These are phyloP conservation scores for Medicago lupulina DNA, from an alignment of 306 rosid species.

Conservation along the genomic window DNA sequence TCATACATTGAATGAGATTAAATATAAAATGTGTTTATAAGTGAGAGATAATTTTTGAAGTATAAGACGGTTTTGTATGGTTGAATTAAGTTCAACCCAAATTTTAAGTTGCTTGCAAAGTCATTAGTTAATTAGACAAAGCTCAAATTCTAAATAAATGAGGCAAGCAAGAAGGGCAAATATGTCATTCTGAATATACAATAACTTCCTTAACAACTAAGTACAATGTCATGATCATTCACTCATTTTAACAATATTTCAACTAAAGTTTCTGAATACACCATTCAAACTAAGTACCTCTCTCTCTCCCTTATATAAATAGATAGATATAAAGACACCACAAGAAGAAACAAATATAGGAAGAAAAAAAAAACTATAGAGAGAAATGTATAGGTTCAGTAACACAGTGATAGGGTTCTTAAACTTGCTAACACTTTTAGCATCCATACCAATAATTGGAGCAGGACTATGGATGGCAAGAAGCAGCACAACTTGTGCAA, in stretches of 20 bases:
- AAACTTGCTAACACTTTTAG: constrained; percentile 81
- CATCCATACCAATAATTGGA: constrained; percentile 93
- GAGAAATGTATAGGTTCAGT: constrained; percentile 77
- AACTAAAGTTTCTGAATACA: constrained; percentile 42
- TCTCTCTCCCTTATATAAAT: constrained; percentile 38
- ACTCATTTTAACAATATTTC: constrained; percentile 38
- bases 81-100: too few species aligned
- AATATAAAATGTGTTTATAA: too few species aligned
- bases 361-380: neutral
- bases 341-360: constrained; percentile 12
- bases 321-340: constrained; percentile 40
- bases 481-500: constrained; percentile 82
- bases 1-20: neutral
- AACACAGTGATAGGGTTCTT: constrained; percentile 92
- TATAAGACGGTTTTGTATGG: neutral
- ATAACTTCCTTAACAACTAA: constrained; percentile 60
- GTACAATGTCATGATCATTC: constrained; percentile 39
- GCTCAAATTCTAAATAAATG: neutral
- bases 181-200: constrained; percentile 27
- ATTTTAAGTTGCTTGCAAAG: too few species aligned
- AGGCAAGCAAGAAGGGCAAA: constrained; percentile 42
- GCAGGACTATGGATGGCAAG: constrained; percentile 93
- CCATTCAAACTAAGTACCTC: neutral
- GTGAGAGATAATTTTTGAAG: too few species aligned
- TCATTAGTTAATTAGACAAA: too few species aligned